These are phyloP conservation scores for Phytophthora europaea DNA, from an alignment of 352 stramenopile genomes.

Conservation along the genomic window DNA sequence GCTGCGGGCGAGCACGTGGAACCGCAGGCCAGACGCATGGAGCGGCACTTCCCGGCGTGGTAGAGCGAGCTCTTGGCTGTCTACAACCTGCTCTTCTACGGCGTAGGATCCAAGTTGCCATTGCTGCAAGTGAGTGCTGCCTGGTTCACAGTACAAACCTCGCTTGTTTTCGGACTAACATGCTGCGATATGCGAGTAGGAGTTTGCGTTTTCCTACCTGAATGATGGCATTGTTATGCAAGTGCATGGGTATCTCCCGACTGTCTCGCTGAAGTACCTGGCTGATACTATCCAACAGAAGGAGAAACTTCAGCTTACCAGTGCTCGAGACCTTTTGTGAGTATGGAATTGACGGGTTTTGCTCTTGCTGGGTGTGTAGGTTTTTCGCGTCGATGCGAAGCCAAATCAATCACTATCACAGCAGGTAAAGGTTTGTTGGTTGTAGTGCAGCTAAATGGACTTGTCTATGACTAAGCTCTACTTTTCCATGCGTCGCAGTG, in stretches of 20 bases:
- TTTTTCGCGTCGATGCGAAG: constrained; percentile 34
- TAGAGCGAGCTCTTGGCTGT: constrained; percentile 54
- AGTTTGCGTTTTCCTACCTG: constrained; percentile 47
- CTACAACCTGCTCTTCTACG: constrained; percentile 67
- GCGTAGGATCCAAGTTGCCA: constrained; percentile 62
- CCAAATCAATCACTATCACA: constrained; percentile 44
- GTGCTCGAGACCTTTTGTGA: not conserved
- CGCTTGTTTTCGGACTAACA: not conserved
- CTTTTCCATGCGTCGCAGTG: constrained; percentile 23
- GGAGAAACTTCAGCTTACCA: constrained; percentile 9
- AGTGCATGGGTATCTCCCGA: constrained; percentile 66
- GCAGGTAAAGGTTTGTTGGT: constrained; percentile 22
- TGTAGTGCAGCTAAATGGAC: not conserved
- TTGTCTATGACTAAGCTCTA: not conserved
- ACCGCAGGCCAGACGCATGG: constrained; percentile 14
- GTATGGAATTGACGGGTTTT: not conserved
- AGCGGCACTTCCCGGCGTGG: constrained; percentile 47
- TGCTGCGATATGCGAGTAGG: constrained; percentile 22
- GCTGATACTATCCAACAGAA: constrained; percentile 48
- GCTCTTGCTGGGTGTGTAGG: constrained; percentile 14
- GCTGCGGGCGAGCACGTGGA: constrained; percentile 30
- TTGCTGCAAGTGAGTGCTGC: constrained; percentile 51
- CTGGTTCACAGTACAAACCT: not conserved
- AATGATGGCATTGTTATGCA: constrained; percentile 55
- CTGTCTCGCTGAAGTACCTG: constrained; percentile 61